phyloP scores from a whole-genome alignment of 1,284 basidiomycete species.

The Chiua sp. region DNA sequence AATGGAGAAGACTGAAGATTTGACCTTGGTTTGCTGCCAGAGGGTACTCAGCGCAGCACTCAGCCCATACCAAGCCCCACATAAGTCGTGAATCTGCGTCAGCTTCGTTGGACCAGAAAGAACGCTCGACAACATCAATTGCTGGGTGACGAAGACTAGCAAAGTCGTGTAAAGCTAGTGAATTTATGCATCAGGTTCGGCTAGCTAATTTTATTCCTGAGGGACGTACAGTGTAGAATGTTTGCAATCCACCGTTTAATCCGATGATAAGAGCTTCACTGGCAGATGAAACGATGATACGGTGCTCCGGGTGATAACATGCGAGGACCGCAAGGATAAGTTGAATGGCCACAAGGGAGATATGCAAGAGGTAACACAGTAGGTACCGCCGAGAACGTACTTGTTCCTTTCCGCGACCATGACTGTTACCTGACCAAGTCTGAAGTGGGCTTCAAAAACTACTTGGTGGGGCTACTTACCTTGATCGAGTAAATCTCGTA shows the following conservation, averaged over 20 bases:
- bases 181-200: too few species aligned
- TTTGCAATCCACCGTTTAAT: background rate
- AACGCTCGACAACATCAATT: background rate
- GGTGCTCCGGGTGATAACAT: background rate
- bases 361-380: background rate
- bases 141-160: background rate
- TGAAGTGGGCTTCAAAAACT: background rate
- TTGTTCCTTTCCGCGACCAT: too few species aligned
- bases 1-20: background rate
- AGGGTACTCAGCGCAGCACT: background rate
- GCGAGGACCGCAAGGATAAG: background rate
- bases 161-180: background rate
- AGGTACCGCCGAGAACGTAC: too few species aligned
- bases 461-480: background rate
- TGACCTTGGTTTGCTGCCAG: constrained; percentile 5
- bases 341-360: background rate
- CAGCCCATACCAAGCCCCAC: background rate
- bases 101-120: background rate
- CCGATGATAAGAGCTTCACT: too few species aligned
- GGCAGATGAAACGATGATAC: background rate
- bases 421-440: background rate
- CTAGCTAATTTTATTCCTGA: background rate
- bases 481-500: background rate
- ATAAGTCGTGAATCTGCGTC: background rate
- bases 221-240: background rate